These are phyloP conservation scores for Drechmeria coniospora DNA, from an alignment of 2,329 filamentous ascomycete species.

Conservation along the genomic window DNA sequence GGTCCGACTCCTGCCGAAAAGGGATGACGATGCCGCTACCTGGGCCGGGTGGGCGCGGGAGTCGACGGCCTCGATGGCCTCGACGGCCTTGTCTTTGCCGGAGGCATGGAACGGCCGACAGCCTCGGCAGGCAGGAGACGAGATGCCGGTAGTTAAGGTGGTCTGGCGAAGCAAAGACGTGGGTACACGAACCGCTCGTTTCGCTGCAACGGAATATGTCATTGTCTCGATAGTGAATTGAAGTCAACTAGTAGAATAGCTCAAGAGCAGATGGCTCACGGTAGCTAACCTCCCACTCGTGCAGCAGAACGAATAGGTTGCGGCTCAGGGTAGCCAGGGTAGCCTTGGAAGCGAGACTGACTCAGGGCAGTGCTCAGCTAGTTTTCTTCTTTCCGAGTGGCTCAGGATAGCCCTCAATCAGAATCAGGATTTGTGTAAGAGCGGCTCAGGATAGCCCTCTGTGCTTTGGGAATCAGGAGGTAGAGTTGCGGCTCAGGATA, in stretches of 20 bases:
- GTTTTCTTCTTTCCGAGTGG: neutral
- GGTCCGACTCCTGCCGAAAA: neutral
- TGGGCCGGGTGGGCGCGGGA: conserved; percentile 4
- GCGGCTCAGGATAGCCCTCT: conserved; percentile 9
- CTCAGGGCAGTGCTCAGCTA: conserved; percentile 2
- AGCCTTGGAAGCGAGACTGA: neutral
- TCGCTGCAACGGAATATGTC: conserved; percentile 5
- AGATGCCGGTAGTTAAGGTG: neutral
- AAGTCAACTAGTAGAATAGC: conserved; percentile 2
- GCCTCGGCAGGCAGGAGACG: neutral
- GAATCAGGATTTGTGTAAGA: conserved; percentile 3
- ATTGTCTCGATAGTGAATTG: conserved; percentile 3
- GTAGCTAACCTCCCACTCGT: too few species aligned
- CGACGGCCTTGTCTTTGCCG: conserved; percentile 8
- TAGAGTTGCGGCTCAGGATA: conserved; percentile 2
- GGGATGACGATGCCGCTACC: conserved; percentile 2
- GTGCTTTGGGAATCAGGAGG: conserved; percentile 2
- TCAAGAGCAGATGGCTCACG: too few species aligned
- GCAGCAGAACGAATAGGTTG: too few species aligned
- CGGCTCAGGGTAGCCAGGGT: conserved; percentile 2
- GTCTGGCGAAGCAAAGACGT: conserved; percentile 5
- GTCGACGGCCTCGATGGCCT: conserved; percentile 4
- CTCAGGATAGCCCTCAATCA: conserved; percentile 4
- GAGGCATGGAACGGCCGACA: conserved; percentile 7
- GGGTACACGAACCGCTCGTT: conserved; percentile 5